Evolutionary conservation across 1,284 basidiomycete genomes (phyloP).

Genomic region (Paramarasmius palmivorus): DNA sequence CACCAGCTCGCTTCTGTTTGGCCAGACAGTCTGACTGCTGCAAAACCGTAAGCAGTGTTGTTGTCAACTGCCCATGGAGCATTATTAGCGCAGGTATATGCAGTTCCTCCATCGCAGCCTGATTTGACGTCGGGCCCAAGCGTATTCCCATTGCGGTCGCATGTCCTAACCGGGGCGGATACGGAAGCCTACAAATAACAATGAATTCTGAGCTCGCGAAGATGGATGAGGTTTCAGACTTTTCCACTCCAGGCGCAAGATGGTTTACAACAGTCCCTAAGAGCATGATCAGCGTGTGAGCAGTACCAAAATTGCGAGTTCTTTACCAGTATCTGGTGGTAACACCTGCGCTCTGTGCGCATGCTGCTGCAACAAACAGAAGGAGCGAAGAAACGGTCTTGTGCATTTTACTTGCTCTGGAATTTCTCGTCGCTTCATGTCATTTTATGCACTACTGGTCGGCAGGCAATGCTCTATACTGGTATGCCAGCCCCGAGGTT

Average conservation of each 20-base stretch:
- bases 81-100: slow-evolving; percentile 17
- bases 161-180: slow-evolving; percentile 15
- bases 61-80: slow-evolving; percentile 17
- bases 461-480: too few species aligned
- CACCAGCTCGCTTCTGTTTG: slow-evolving; percentile 14
- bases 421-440: too few species aligned
- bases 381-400: not conserved
- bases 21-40: slow-evolving; percentile 16
- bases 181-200: slow-evolving; percentile 11
- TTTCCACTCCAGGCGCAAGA: slow-evolving; percentile 16
- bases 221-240: not conserved
- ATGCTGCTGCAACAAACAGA: slow-evolving; percentile 1
- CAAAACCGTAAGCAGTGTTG: slow-evolving; percentile 18
- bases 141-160: slow-evolving; percentile 12
- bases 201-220: not conserved
- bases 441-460: too few species aligned
- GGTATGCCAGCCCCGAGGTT: too few species aligned
- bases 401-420: too few species aligned
- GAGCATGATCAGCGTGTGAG: not conserved
- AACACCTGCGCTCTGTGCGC: slow-evolving; percentile 12
- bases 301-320: not conserved
- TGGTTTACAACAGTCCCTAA: slow-evolving; percentile 18
- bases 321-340: slow-evolving; percentile 18
- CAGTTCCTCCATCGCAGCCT: slow-evolving; percentile 17
- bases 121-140: slow-evolving; percentile 15